A percentile compares a stretch with the other conserved stretches of the same genome.
phyloP scores from a whole-genome alignment of 192 early-diverging fungal genomes.

The Coemansia asiatica region DNA sequence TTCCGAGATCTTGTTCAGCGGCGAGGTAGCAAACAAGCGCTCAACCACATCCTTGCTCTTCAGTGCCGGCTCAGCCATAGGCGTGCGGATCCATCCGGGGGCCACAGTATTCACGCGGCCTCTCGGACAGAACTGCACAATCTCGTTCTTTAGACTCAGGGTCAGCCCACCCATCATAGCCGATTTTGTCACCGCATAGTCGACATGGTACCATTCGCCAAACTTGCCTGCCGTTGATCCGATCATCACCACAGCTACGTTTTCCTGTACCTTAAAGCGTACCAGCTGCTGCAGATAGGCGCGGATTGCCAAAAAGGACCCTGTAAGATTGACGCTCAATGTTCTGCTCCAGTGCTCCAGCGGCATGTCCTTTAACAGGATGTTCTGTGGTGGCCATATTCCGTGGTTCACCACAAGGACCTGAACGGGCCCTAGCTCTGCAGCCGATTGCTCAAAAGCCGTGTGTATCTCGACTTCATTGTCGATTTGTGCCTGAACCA shows the following conservation, averaged over 20 bases:
- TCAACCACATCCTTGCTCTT: slow-evolving; percentile 45
- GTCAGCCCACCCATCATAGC: slow-evolving; percentile 58
- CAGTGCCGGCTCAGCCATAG: slow-evolving; percentile 60
- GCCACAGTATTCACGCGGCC: slow-evolving; percentile 56
- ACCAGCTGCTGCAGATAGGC: slow-evolving; percentile 30
- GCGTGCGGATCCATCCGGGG: slow-evolving; percentile 60
- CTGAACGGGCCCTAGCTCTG: slow-evolving; percentile 48
- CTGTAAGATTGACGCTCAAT: slow-evolving; percentile 58
- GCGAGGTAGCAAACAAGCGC: slow-evolving; percentile 58
- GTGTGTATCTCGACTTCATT: slow-evolving; percentile 40
- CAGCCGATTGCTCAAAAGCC: slow-evolving; percentile 14
- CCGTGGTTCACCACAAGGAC: slow-evolving; percentile 60
- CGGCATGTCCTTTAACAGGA: slow-evolving; percentile 58
- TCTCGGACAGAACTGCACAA: slow-evolving; percentile 56
- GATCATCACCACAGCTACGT: slow-evolving; percentile 36
- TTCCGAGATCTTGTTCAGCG: slow-evolving; percentile 61
- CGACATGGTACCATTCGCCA: slow-evolving; percentile 60
- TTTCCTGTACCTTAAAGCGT: slow-evolving; percentile 22
- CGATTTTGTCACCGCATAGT: slow-evolving; percentile 55
- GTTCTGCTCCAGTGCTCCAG: slow-evolving; percentile 55
- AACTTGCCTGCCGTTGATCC: slow-evolving; percentile 62
- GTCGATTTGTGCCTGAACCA: slow-evolving; percentile 41
- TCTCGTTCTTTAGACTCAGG: slow-evolving; percentile 59
- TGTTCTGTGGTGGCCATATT: slow-evolving; percentile 56
- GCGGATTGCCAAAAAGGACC: slow-evolving; percentile 56